Evolutionary conservation across 768 basidiomycete species (phyloP).

Genomic region (Russula sp.): DNA sequence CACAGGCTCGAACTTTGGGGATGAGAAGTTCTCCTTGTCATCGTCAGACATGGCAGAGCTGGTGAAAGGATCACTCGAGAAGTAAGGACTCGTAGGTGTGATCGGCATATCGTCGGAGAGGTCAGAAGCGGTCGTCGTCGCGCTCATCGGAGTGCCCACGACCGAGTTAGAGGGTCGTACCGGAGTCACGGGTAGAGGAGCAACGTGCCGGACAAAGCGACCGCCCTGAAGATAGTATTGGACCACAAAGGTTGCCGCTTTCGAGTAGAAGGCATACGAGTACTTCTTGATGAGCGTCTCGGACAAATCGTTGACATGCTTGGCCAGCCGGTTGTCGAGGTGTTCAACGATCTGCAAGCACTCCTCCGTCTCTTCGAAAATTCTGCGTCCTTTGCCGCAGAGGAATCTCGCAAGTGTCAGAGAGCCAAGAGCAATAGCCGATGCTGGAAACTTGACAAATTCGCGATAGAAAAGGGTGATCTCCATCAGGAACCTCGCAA

Average conservation of each 20-base stretch:
- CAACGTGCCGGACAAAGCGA: conserved; percentile 49
- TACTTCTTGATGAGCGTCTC: conserved; percentile 98
- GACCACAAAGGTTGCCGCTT: conserved; percentile 87
- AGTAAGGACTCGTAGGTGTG: conserved; percentile 69
- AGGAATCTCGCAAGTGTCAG: conserved; percentile 85
- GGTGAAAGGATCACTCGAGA: conserved; percentile 43
- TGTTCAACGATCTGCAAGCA: conserved; percentile 77
- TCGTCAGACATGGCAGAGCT: conserved; percentile 57
- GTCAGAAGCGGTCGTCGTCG: conserved; percentile 66
- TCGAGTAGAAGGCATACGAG: conserved; percentile 93
- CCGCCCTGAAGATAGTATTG: conserved; percentile 91
- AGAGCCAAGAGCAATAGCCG: conserved; percentile 83
- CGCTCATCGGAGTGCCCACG: conserved; percentile 67
- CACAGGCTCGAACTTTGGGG: conserved; percentile 58
- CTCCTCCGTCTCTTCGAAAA: conserved; percentile 80
- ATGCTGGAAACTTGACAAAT: conserved; percentile 80
- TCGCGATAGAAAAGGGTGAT: conserved; percentile 97
- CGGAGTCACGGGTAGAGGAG: conserved; percentile 61
- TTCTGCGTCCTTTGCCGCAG: conserved; percentile 68
- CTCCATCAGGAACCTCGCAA: conserved; percentile 98
- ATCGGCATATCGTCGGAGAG: conserved; percentile 77
- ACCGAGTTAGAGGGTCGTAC: conserved; percentile 42
- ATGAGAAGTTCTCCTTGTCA: conserved; percentile 72
- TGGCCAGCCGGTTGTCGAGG: conserved; percentile 80
- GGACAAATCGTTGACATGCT: conserved; percentile 87